Conservation (phyloP, 2,329 filamentous ascomycete genomes). For the Curvularia sp. region DNA sequence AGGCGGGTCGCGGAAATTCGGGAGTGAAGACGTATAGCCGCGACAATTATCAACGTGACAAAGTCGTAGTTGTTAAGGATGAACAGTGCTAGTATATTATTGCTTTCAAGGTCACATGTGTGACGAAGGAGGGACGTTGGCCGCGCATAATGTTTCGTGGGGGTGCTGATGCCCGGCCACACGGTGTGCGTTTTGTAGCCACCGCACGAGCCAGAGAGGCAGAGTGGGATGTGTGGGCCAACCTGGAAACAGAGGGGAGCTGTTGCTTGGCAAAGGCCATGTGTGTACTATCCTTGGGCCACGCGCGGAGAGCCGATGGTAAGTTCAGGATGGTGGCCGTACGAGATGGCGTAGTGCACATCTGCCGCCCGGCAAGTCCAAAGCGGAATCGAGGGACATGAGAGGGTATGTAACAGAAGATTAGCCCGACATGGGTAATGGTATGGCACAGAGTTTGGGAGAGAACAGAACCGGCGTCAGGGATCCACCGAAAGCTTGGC, state of each 20-base stretch:
- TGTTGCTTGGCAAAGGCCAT: neutral
- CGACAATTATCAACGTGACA: constrained; percentile 7
- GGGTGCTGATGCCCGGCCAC: constrained; percentile 8
- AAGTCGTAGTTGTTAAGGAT: neutral
- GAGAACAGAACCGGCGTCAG: constrained; percentile 8
- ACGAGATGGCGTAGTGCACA: constrained; percentile 16
- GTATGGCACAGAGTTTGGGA: constrained; percentile 17
- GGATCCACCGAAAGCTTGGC: constrained; percentile 35
- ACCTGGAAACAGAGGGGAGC: constrained; percentile 9
- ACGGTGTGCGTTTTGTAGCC: constrained; percentile 11
- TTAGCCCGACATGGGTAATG: constrained; percentile 11
- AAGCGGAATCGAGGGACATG: constrained; percentile 21
- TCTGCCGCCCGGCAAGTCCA: constrained; percentile 7
- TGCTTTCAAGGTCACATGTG: neutral
- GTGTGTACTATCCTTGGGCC: neutral
- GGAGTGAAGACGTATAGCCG: constrained; percentile 9
- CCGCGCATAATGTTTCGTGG: constrained; percentile 19
- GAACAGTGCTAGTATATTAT: constrained; percentile 2
- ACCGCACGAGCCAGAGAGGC: constrained; percentile 20
- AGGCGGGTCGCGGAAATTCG: constrained; percentile 22
- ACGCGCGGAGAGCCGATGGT: neutral
- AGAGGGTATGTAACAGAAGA: constrained; percentile 13
- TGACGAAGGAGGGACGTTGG: constrained; percentile 1
- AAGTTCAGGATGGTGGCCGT: constrained; percentile 8
- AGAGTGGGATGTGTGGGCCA: constrained; percentile 26